Conservation (phyloP, 2,329 filamentous ascomycete species). For the Fusarium udum region DNA sequence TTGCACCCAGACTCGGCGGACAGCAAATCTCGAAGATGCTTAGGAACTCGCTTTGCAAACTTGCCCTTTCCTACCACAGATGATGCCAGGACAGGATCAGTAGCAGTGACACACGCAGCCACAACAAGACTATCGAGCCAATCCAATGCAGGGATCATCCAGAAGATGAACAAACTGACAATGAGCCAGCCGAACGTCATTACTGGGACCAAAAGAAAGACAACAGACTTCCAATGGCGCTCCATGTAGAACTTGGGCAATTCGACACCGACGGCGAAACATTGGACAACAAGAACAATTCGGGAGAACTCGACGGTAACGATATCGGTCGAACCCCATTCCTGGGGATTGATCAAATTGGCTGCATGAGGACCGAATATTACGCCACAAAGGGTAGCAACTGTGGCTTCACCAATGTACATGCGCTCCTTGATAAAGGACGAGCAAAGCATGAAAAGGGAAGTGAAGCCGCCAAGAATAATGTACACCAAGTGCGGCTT, state of each 20-base stretch:
- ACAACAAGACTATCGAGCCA: conserved; percentile 91
- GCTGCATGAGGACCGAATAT: conserved; percentile 89
- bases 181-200: conserved; percentile 98
- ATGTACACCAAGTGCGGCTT: conserved; percentile 98
- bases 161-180: conserved; percentile 94
- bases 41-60: conserved; percentile 96
- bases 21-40: conserved; percentile 93
- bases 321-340: conserved; percentile 86
- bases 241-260: conserved; percentile 97
- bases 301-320: conserved; percentile 90
- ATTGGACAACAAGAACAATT: conserved; percentile 90
- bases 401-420: conserved; percentile 98
- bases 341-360: conserved; percentile 77
- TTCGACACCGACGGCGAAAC: conserved; percentile 91
- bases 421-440: conserved; percentile 98
- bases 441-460: conserved; percentile 97
- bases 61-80: conserved; percentile 99
- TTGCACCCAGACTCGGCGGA: conserved; percentile 98
- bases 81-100: conserved; percentile 94
- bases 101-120: conserved; percentile 95
- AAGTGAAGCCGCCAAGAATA: conserved; percentile 97
- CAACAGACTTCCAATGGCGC: conserved; percentile 92
- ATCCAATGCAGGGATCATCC: conserved; percentile 78
- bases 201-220: conserved; percentile 87
- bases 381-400: conserved; percentile 87